phyloP scores from a whole-genome alignment of 129 eudicot species.

The Mikania micrantha region DNA sequence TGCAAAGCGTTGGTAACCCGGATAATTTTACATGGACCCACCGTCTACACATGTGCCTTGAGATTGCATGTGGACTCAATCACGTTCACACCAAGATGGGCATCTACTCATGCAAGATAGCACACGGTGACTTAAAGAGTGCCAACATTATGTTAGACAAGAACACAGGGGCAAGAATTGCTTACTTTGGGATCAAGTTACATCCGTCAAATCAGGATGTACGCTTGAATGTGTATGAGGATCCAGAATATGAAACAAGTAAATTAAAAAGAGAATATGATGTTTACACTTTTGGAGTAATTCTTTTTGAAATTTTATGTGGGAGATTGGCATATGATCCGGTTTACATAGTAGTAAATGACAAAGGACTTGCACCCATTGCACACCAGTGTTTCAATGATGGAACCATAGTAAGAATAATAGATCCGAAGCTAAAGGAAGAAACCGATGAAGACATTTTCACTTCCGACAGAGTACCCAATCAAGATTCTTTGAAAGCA shows the following conservation, averaged over 20 bases:
- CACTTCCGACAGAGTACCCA: neutral
- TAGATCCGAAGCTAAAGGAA: neutral
- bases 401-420: neutral
- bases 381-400: neutral
- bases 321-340: neutral
- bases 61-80: slow-evolving; percentile 4
- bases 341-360: neutral
- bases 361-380: neutral
- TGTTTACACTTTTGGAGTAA: neutral
- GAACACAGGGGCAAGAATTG: neutral
- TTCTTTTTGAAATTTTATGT: neutral
- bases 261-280: neutral
- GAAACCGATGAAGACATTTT: neutral
- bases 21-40: neutral
- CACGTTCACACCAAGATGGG: slow-evolving; percentile 6
- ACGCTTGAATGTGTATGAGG: neutral
- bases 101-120: neutral
- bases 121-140: neutral
- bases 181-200: neutral
- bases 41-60: slow-evolving; percentile 5
- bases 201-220: neutral
- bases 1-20: neutral
- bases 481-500: neutral
- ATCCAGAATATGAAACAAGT: neutral
- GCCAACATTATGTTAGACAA: neutral